Evolutionary conservation across 257 asterid genomes (phyloP).

Genomic region (Solanum chilense): DNA sequence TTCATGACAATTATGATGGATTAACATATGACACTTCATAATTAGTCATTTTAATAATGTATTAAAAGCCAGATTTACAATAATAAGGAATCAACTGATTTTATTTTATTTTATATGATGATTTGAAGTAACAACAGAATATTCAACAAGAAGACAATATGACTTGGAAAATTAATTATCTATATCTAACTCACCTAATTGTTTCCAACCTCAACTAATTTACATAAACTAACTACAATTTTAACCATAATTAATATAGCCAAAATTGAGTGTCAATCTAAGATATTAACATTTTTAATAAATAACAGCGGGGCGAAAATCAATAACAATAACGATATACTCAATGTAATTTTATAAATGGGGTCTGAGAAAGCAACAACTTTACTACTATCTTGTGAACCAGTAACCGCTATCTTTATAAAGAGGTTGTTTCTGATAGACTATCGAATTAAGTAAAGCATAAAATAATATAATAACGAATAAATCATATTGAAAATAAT

Average conservation of each 20-base stretch:
- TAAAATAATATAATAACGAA: not conserved
- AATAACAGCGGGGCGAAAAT: not conserved
- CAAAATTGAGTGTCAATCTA: not conserved
- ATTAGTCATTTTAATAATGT: not conserved
- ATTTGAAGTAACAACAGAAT: not conserved
- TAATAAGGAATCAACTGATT: not conserved
- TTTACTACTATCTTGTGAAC: too few relatives aligned
- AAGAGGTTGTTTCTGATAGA: not conserved
- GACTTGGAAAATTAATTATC: not conserved
- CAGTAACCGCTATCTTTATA: not conserved
- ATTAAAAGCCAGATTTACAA: not conserved
- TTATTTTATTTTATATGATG: too few relatives aligned
- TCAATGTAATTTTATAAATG: too few relatives aligned
- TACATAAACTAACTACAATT: slow-evolving; percentile 1
- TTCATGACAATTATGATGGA: not conserved
- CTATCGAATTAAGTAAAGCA: not conserved
- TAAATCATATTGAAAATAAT: not conserved
- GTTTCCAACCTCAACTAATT: not conserved
- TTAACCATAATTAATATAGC: not conserved
- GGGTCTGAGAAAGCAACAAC: not conserved
- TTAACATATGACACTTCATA: not conserved
- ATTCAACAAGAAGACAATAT: not conserved
- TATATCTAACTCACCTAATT: not conserved
- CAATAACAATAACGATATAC: not conserved
- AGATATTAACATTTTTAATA: not conserved